Conservation (phyloP, 176 grass and related monocot genomes). For the Raddia guianensis region DNA sequence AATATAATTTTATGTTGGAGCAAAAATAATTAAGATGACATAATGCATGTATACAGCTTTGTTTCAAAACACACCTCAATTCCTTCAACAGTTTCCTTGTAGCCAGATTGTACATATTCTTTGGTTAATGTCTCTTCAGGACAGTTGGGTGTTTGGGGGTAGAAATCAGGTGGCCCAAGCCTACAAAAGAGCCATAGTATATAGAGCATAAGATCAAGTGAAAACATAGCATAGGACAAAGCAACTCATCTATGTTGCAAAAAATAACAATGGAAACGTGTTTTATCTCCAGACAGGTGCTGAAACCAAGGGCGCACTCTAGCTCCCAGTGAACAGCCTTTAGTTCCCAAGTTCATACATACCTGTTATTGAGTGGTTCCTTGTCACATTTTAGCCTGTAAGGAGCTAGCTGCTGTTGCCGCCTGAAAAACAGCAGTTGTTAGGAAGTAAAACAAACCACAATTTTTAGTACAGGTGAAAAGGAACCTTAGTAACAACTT, state of each 20-base stretch:
- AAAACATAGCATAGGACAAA: neutral
- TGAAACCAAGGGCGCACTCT: neutral
- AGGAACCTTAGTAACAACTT: neutral
- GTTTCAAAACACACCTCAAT: conserved; percentile 76
- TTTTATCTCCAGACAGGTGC: neutral
- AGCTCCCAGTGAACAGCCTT: conserved; percentile 18
- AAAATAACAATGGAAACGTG: conserved; percentile 1
- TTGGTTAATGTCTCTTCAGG: conserved; percentile 97
- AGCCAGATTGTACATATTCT: conserved; percentile 93
- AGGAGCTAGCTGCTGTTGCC: conserved; percentile 76
- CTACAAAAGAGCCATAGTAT: conserved; percentile 50
- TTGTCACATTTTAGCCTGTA: conserved; percentile 97
- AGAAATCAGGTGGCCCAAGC: conserved; percentile 97
- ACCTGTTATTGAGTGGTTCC: conserved; percentile 87
- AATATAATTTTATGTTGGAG: neutral
- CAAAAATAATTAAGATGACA: neutral
- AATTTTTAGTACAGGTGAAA: neutral
- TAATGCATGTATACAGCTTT: neutral
- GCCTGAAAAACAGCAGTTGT: conserved; percentile 60
- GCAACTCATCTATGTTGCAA: conserved; percentile 10
- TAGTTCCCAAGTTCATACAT: conserved; percentile 40
- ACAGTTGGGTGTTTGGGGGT: conserved; percentile 87
- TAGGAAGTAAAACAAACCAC: conserved; percentile 27
- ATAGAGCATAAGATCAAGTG: neutral
- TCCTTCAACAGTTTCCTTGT: conserved; percentile 98